Evolutionary conservation across 192 early-diverging fungal genomes (phyloP).

Genomic region (Entomortierella lignicola): DNA sequence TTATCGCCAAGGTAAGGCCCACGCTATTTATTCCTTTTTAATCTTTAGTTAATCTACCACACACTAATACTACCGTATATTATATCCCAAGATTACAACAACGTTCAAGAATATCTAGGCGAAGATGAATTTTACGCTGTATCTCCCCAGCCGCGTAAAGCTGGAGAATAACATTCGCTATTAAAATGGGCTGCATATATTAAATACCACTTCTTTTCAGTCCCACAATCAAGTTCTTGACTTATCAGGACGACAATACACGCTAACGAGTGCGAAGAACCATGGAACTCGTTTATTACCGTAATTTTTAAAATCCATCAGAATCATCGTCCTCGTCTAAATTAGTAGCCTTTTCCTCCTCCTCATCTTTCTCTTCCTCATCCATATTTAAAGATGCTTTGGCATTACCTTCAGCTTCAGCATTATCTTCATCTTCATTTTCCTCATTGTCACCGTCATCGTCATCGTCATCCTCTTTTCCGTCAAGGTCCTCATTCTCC

Average conservation of each 20-base stretch:
- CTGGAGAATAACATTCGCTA: slow-evolving; percentile 8
- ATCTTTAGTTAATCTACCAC: not conserved
- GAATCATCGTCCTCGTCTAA: slow-evolving; percentile 38
- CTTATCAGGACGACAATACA: not conserved
- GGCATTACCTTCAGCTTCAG: not conserved
- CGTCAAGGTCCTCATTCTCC: slow-evolving; percentile 6
- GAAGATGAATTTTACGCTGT: slow-evolving; percentile 55
- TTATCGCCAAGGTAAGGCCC: slow-evolving; percentile 60
- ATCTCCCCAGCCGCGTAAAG: slow-evolving; percentile 13
- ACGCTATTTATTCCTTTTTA: not conserved
- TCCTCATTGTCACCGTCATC: slow-evolving; percentile 17
- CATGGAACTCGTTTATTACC: not conserved
- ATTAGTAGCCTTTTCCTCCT: slow-evolving; percentile 17
- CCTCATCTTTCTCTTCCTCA: slow-evolving; percentile 29
- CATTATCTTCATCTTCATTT: slow-evolving; percentile 27
- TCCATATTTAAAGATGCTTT: slow-evolving; percentile 38
- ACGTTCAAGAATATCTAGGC: slow-evolving; percentile 54
- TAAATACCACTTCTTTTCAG: too few relatives aligned
- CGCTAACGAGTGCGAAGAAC: too few relatives aligned
- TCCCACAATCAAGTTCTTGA: too few relatives aligned
- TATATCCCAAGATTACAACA: slow-evolving; percentile 44
- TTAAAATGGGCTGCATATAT: too few relatives aligned
- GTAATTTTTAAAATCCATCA: slow-evolving; percentile 31
- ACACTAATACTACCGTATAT: too few relatives aligned
- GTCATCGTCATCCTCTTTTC: slow-evolving; percentile 23